Percentiles rank a stretch among this genome's conserved stretches.
These are phyloP conservation scores for Berkeleyomyces rouxiae DNA, from an alignment of 2,329 filamentous ascomycete genomes.

Conservation along the genomic window DNA sequence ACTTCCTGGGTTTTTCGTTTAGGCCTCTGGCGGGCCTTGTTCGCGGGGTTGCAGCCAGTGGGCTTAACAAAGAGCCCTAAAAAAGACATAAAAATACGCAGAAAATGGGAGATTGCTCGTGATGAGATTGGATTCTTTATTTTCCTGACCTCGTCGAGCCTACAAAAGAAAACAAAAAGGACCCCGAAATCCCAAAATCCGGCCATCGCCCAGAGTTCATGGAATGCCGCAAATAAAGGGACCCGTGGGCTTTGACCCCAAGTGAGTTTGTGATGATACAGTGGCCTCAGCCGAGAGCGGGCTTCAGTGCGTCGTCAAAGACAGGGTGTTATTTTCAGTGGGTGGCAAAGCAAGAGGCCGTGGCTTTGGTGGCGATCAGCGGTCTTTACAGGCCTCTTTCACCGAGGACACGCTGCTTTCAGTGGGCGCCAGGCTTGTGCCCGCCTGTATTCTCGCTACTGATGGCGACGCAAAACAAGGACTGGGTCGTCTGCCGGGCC, in stretches of 20 bases:
- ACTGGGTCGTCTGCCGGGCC: too few relatives aligned
- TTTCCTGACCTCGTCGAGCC: background rate
- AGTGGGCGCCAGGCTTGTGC: too few relatives aligned
- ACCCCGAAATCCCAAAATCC: background rate
- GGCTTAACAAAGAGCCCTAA: background rate
- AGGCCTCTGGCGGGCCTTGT: background rate
- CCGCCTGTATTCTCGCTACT: too few relatives aligned
- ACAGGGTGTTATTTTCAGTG: constrained; percentile 11
- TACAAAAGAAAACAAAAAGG: background rate
- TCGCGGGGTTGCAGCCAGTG: constrained; percentile 10
- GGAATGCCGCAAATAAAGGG: background rate
- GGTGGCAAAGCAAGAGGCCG: too few relatives aligned
- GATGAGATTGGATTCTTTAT: background rate
- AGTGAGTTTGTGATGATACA: background rate
- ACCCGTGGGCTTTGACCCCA: background rate
- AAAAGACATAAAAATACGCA: background rate
- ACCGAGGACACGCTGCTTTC: background rate
- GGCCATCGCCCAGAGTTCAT: background rate
- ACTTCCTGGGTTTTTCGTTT: background rate
- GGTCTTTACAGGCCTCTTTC: background rate
- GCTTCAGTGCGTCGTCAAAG: background rate
- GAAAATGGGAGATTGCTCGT: background rate
- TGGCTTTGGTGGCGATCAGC: background rate
- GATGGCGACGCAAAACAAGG: too few relatives aligned
- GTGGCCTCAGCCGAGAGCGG: too few relatives aligned